Percentiles rank a stretch among this genome's conserved stretches.
Evolutionary conservation across 495 filamentous ascomycete genomes (phyloP).

Genomic region (Annulohypoxylon moriforme): DNA sequence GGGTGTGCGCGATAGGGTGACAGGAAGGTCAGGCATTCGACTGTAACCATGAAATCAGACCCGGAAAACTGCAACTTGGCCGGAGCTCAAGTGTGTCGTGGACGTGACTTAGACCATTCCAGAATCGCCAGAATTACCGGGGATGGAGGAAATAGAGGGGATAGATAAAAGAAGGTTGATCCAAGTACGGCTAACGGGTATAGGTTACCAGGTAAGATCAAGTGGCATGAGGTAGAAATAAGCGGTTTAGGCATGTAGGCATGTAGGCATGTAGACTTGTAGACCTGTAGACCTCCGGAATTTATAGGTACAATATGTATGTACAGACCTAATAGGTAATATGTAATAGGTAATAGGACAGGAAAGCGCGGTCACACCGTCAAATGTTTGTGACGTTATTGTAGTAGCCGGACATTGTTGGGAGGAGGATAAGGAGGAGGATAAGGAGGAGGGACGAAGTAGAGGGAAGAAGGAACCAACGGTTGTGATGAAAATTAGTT

Average conservation of each 20-base stretch:
- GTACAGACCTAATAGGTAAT: too few species aligned
- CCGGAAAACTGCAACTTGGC: constrained; percentile 45
- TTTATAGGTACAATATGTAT: too few species aligned
- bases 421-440: too few species aligned
- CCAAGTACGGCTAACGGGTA: background rate
- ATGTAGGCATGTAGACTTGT: background rate
- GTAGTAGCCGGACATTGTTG: background rate
- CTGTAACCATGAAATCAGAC: constrained; percentile 27
- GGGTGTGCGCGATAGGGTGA: constrained; percentile 35
- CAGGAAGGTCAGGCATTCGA: constrained; percentile 36
- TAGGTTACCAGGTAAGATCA: background rate
- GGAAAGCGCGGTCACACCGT: background rate
- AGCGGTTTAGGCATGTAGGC: background rate
- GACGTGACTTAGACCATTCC: constrained; percentile 29
- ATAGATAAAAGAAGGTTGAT: background rate
- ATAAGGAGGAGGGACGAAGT: too few species aligned
- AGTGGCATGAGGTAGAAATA: background rate
- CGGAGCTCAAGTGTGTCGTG: constrained; percentile 45
- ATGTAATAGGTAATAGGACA: too few species aligned
- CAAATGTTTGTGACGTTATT: background rate
- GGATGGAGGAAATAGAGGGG: background rate
- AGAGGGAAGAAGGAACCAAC: background rate
- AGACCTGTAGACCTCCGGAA: background rate
- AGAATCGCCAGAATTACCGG: too few species aligned
- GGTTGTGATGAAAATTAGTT: background rate